A percentile compares a stretch with the other conserved stretches of the same genome.
Evolutionary conservation across 495 filamentous ascomycete genomes (phyloP).

Genomic region (Corynascus novoguineensis): DNA sequence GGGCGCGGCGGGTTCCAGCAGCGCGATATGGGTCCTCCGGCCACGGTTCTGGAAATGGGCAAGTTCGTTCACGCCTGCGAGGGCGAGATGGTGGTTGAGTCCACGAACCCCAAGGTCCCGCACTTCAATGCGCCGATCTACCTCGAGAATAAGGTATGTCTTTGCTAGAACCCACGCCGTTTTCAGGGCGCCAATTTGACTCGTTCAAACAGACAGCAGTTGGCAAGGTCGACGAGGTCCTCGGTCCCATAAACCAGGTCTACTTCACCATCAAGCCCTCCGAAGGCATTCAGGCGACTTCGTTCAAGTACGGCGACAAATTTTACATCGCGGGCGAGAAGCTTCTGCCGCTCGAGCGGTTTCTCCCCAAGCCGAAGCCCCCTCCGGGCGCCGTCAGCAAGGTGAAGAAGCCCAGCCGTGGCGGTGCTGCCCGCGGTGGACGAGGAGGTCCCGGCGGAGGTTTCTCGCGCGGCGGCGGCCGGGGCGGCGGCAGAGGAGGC

Average conservation of each 20-base stretch:
- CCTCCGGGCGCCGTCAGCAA: slow-evolving; percentile 55
- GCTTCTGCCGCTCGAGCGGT: slow-evolving; percentile 88
- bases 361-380: slow-evolving; percentile 91
- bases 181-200: background rate
- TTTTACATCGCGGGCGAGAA: slow-evolving; percentile 95
- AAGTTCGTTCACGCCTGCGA: slow-evolving; percentile 88
- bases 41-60: slow-evolving; percentile 69
- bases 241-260: slow-evolving; percentile 92
- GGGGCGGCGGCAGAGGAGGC: slow-evolving; percentile 39
- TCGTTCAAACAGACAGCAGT: slow-evolving; percentile 57
- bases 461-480: slow-evolving; percentile 35
- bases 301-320: slow-evolving; percentile 94
- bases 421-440: slow-evolving; percentile 36
- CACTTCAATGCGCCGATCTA: slow-evolving; percentile 99
- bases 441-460: slow-evolving; percentile 36
- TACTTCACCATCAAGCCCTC: slow-evolving; percentile 96
- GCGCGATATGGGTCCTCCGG: slow-evolving; percentile 51
- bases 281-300: slow-evolving; percentile 88
- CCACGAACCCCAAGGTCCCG: slow-evolving; percentile 88
- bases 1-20: slow-evolving; percentile 51
- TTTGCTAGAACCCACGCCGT: background rate
- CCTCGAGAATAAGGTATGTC: slow-evolving; percentile 89
- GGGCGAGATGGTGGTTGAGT: slow-evolving; percentile 93
- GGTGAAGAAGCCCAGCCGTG: slow-evolving; percentile 53
- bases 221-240: slow-evolving; percentile 92